Conservation (phyloP, 169 alveolate genomes). For the Neospora caninum region DNA sequence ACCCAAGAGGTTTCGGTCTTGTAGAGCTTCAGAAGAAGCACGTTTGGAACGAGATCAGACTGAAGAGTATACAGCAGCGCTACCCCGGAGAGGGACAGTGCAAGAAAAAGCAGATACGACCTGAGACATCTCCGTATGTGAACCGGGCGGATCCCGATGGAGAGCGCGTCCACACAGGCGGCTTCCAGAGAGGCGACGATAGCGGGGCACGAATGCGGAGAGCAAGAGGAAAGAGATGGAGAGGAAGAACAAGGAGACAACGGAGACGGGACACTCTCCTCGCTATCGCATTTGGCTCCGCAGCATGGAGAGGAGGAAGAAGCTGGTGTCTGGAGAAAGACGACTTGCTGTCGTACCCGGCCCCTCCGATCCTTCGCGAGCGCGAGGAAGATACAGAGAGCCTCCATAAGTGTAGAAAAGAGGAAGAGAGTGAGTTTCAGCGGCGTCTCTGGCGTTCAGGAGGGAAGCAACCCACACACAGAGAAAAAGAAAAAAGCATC, state of each 20-base stretch:
- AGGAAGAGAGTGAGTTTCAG: neutral
- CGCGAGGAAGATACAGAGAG: neutral
- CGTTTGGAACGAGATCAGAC: neutral
- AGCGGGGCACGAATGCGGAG: neutral
- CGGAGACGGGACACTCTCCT: too few species aligned
- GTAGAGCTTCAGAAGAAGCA: conserved; percentile 12
- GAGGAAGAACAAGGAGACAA: too few species aligned
- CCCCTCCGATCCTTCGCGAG: neutral
- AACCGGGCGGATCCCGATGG: neutral
- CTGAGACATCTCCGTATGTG: neutral
- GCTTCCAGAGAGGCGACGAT: neutral
- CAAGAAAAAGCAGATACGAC: neutral
- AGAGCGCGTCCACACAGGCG: neutral
- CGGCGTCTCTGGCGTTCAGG: neutral
- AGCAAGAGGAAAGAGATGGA: neutral
- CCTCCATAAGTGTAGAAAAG: neutral
- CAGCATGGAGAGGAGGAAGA: neutral
- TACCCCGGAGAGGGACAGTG: neutral
- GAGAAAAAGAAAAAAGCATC: neutral
- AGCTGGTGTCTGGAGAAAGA: neutral
- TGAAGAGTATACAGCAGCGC: neutral
- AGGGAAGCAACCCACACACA: neutral
- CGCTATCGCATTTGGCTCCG: too few species aligned
- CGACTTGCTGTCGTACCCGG: neutral
- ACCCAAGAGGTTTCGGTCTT: neutral